Evolutionary conservation across 371 early-diverging fungal genomes (phyloP).

Genomic region (Encephalitozoon romaleae): DNA sequence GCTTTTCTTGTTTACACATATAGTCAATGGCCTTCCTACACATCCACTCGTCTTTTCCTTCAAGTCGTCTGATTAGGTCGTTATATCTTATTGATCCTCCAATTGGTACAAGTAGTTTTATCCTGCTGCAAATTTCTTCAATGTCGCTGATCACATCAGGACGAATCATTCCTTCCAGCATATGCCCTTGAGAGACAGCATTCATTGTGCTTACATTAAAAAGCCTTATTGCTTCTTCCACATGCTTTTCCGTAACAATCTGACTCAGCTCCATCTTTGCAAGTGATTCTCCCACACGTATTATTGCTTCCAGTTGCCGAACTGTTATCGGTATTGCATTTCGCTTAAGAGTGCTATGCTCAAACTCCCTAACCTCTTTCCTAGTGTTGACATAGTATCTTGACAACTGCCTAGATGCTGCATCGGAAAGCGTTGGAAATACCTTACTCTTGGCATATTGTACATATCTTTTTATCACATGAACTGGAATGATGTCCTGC

Average conservation of each 20-base stretch:
- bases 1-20: conserved; percentile 57
- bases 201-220: conserved; percentile 94
- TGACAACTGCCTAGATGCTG: conserved; percentile 64
- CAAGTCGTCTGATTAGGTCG: conserved; percentile 35
- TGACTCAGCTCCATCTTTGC: conserved; percentile 89
- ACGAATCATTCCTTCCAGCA: conserved; percentile 60
- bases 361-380: conserved; percentile 70
- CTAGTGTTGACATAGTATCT: conserved; percentile 85
- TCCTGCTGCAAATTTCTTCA: conserved; percentile 39
- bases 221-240: conserved; percentile 91
- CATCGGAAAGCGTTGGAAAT: conserved; percentile 51
- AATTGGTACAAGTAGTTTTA: conserved; percentile 55
- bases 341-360: conserved; percentile 67
- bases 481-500: conserved; percentile 49
- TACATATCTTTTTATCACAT: conserved; percentile 54
- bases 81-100: conserved; percentile 46
- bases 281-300: conserved; percentile 91
- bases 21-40: conserved; percentile 55
- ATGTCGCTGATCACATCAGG: conserved; percentile 47
- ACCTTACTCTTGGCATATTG: conserved; percentile 57
- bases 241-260: conserved; percentile 75
- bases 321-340: conserved; percentile 94
- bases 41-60: conserved; percentile 35
- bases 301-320: conserved; percentile 93
- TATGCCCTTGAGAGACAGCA: conserved; percentile 65